Evolutionary conservation across 352 stramenopile genomes (phyloP).

Genomic region (Globisporangium spiculum): DNA sequence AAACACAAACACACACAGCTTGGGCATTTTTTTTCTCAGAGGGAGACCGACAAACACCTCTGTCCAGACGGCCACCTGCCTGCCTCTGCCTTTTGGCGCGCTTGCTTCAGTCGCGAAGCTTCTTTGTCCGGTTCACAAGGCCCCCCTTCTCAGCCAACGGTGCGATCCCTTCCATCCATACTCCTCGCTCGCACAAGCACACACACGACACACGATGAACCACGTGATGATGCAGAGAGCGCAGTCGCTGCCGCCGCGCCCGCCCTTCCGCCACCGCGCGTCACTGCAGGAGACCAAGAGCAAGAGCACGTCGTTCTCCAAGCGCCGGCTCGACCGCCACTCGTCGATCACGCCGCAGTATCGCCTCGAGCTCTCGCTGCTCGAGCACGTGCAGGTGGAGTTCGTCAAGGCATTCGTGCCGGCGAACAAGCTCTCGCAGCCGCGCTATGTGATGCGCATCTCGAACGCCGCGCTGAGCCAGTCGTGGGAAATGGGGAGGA

Average conservation of each 20-base stretch:
- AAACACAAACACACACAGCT: neutral
- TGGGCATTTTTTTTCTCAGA: neutral
- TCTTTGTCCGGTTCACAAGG: neutral
- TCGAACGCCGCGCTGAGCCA: constrained; percentile 60
- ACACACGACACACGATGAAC: neutral
- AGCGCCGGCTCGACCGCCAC: constrained; percentile 57
- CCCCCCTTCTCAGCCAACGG: neutral
- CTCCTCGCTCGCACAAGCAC: neutral
- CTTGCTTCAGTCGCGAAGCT: constrained; percentile 14
- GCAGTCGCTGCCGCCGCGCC: constrained; percentile 34
- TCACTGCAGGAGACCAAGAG: constrained; percentile 31
- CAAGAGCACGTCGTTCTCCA: constrained; percentile 32
- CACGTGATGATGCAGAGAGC: constrained; percentile 35
- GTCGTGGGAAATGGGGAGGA: constrained; percentile 78
- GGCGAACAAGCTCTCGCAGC: constrained; percentile 60
- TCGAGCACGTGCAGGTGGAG: constrained; percentile 74
- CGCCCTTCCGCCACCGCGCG: constrained; percentile 35
- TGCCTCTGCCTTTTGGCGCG: neutral
- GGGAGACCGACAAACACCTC: neutral
- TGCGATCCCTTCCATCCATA: neutral
- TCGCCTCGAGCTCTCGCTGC: constrained; percentile 62
- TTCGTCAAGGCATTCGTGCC: constrained; percentile 80
- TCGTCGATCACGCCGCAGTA: constrained; percentile 30
- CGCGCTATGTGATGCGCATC: constrained; percentile 80
- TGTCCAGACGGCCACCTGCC: neutral